Evolutionary conservation across 148 eudicot species (phyloP).

Genomic region (Amaranthus hypochondriacus): DNA sequence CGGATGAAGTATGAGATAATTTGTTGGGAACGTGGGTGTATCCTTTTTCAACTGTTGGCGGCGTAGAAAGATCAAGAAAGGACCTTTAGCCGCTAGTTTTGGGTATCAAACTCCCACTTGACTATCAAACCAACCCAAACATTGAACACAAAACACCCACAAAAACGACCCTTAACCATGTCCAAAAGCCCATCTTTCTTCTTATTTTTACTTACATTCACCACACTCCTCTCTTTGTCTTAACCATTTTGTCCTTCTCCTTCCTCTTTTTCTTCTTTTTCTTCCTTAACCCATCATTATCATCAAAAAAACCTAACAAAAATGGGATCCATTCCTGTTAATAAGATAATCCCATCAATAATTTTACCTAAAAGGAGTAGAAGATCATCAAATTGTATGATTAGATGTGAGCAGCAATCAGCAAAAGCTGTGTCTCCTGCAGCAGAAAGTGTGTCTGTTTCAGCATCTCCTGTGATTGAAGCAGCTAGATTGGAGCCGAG

Average conservation of each 20-base stretch:
- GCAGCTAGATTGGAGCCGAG: conserved; percentile 62
- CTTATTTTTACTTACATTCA: conserved; percentile 11
- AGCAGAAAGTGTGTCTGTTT: conserved; percentile 28
- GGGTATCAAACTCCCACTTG: neutral
- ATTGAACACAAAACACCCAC: neutral
- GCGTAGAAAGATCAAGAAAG: no score
- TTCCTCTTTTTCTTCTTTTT: conserved; percentile 14
- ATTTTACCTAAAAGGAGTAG: neutral
- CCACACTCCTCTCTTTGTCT: conserved; percentile 20
- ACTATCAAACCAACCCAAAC: neutral
- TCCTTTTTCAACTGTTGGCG: no score
- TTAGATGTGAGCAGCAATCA: conserved; percentile 2
- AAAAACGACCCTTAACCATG: conserved; percentile 32
- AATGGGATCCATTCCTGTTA: conserved; percentile 26
- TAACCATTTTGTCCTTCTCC: conserved; percentile 4
- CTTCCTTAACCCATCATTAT: conserved; percentile 9
- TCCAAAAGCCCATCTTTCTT: conserved; percentile 35
- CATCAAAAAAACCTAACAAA: neutral
- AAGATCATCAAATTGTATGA: neutral
- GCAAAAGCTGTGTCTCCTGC: conserved; percentile 29
- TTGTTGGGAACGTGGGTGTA: no score
- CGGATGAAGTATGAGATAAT: no score
- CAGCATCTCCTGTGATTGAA: conserved; percentile 22
- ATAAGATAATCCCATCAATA: conserved; percentile 16
- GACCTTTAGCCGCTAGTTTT: conserved; percentile 10